A percentile compares a stretch with the other conserved stretches of the same genome.
phyloP scores from a whole-genome alignment of 2,329 filamentous ascomycete genomes.

The Aspergillus candidus region DNA sequence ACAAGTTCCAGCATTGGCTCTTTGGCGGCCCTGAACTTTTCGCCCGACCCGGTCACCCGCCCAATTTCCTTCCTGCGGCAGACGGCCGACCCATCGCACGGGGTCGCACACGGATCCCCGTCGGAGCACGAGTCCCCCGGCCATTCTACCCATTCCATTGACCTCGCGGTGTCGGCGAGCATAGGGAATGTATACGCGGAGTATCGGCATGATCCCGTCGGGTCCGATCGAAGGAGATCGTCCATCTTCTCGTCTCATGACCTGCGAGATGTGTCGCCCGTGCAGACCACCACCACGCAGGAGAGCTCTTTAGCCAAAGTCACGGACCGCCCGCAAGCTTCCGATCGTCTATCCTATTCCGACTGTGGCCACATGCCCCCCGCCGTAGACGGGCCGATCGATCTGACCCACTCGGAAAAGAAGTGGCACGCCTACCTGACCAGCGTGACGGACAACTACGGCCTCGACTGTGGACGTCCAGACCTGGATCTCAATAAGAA shows the following conservation, averaged over 20 bases:
- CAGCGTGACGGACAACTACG: slow-evolving; percentile 48
- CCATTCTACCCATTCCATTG: not conserved
- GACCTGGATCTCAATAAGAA: slow-evolving; percentile 67
- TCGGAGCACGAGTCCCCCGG: not conserved
- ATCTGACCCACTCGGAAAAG: slow-evolving; percentile 17
- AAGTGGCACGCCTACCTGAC: slow-evolving; percentile 30
- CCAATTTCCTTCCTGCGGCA: slow-evolving; percentile 33
- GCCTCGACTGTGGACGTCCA: slow-evolving; percentile 63
- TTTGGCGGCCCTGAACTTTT: slow-evolving; percentile 26
- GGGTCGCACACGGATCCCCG: slow-evolving; percentile 23
- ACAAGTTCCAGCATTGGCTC: slow-evolving; percentile 20
- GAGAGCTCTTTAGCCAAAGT: slow-evolving; percentile 11
- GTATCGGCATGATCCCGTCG: slow-evolving; percentile 4
- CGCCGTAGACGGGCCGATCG: slow-evolving; percentile 25
- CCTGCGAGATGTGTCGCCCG: not conserved
- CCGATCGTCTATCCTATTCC: not conserved
- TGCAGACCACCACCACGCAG: not conserved
- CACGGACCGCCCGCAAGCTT: slow-evolving; percentile 5
- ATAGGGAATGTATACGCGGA: slow-evolving; percentile 1
- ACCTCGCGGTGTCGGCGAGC: slow-evolving; percentile 1
- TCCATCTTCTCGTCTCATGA: too few species aligned
- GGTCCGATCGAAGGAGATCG: too few species aligned
- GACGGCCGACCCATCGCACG: slow-evolving; percentile 29
- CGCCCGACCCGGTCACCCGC: slow-evolving; percentile 27
- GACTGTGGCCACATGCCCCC: not conserved